Base-by-base conservation (phyloP, 495 filamentous ascomycete species). In the Hyaloscypha hepaticicola region DNA sequence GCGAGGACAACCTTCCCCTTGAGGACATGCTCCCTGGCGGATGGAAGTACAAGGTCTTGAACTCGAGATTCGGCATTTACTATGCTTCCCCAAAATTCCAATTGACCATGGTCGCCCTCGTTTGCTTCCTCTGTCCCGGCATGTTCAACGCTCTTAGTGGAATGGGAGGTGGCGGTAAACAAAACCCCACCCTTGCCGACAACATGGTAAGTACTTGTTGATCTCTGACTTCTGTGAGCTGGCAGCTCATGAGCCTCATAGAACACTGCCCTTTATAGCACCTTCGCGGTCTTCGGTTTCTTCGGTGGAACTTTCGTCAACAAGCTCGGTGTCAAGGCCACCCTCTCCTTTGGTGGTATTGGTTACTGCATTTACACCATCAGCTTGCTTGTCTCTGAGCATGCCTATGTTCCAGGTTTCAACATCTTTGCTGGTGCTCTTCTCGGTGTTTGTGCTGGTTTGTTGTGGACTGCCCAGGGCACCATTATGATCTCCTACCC, bases 401-500 rank as follows among this genome's bases (percentile, higher is more conserved):
- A 96, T 75, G 91, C 84, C 58, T 62, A 82, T 24, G 95, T 93
- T 74, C 78, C 77, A 45, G 90, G 89, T 14, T 87, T 96, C 69
- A 89, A 90, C 64, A 86, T 91, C 62, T 92, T 92, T 63, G 86
- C 89, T 51, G 90, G 90, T 60, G 87, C 87, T 19, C 80, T 90
- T 26, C 82, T 92, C 48, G 87, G 87, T 79, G 77, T 91, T 55
- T 96, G 92, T 76, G 93, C 90, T 28, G 93, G 90, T 72, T 75
- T 96, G 41, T 80, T 97, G 31, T 97, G 93, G 93, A 91, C 88
- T 63, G 93, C 92, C 0, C 93, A 97, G 77, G 93, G 93, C 63
- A 90, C 92, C 25, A 90, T 97, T 72, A 96, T 97, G 93, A 93
- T 96, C 88, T 87, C 89, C 61, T 97, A 97, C 74, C 93, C 93